These are phyloP conservation scores for Rhododendron mucronatum DNA, from an alignment of 148 eudicot species.

Conservation along the genomic window DNA sequence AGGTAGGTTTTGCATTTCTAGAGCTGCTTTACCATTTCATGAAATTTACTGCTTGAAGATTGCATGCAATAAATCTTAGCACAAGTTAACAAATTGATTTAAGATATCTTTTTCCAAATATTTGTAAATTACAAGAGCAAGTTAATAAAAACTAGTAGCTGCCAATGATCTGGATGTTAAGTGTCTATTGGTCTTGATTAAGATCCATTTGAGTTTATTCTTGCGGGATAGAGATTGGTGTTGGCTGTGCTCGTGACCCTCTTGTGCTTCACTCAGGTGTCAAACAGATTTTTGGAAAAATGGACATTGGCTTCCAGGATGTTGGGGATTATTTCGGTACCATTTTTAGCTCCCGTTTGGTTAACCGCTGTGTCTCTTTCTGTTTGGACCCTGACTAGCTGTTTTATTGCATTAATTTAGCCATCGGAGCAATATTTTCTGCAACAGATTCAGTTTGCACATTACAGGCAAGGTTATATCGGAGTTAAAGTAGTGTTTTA, in stretches of 20 bases:
- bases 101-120: neutral
- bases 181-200: neutral
- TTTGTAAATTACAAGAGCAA: neutral
- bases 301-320: slow-evolving; percentile 53
- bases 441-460: slow-evolving; percentile 35
- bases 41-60: neutral
- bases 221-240: neutral
- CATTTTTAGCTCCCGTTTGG: neutral
- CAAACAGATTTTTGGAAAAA: slow-evolving; percentile 32
- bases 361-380: neutral
- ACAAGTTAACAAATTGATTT: neutral
- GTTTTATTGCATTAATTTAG: slow-evolving; percentile 35
- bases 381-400: slow-evolving; percentile 9
- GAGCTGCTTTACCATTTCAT: neutral
- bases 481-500: slow-evolving; percentile 10
- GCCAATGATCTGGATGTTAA: neutral
- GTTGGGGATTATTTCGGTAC: slow-evolving; percentile 67
- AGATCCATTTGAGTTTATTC: neutral
- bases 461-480: slow-evolving; percentile 48
- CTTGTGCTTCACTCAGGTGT: slow-evolving; percentile 41
- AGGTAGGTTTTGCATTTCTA: neutral
- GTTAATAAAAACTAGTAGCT: neutral
- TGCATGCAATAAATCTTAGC: neutral
- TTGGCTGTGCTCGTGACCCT: neutral
- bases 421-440: slow-evolving; percentile 78